Conservation (phyloP, 2,329 filamentous ascomycete genomes). For the Hymenotorrendiella dingleyae region DNA sequence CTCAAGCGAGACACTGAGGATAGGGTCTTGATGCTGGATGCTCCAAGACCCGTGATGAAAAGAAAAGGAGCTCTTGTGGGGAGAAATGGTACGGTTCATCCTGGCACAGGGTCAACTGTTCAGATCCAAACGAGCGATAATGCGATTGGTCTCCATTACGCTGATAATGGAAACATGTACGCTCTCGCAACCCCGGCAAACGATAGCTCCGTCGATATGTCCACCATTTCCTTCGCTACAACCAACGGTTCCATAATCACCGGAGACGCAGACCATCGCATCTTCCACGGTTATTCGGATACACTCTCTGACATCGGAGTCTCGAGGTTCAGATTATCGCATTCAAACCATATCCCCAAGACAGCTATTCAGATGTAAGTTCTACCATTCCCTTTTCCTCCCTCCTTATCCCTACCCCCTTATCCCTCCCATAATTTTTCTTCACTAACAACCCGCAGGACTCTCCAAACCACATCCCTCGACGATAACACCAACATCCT, state of each 20-base stretch:
- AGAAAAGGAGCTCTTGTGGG: neutral
- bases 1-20: constrained; percentile 4
- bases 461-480: neutral
- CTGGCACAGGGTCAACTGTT: neutral
- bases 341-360: neutral
- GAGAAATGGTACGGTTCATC: neutral
- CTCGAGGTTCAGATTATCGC: constrained; percentile 6
- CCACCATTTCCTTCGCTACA: constrained; percentile 2
- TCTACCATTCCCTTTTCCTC: neutral
- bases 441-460: neutral
- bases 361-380: constrained; percentile 5
- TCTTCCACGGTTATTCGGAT: constrained; percentile 8
- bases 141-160: constrained; percentile 7
- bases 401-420: too few relatives aligned
- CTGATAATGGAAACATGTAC: constrained; percentile 6
- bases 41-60: neutral
- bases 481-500: neutral
- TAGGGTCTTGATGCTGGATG: neutral
- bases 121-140: constrained; percentile 3
- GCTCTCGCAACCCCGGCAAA: constrained; percentile 1
- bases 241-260: constrained; percentile 1
- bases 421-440: neutral
- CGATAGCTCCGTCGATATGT: constrained; percentile 5
- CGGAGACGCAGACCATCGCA: neutral
- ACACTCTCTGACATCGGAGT: constrained; percentile 1